These are phyloP conservation scores for Penicillium desertorum DNA, from an alignment of 495 filamentous ascomycete species.

Conservation along the genomic window DNA sequence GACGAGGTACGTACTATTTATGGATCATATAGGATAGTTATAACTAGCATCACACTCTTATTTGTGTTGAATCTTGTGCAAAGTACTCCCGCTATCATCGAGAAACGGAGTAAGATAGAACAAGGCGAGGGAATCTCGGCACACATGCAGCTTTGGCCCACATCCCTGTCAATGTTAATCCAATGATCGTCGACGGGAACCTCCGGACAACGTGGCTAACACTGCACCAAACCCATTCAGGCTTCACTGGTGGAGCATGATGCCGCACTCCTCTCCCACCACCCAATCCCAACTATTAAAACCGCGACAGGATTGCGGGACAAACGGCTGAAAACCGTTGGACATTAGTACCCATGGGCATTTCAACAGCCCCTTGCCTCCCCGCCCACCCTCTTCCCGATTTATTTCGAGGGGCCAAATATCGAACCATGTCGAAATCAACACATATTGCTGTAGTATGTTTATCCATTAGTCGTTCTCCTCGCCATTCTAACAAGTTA, in stretches of 20 bases:
- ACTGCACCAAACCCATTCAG: neutral
- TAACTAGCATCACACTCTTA: too few species aligned
- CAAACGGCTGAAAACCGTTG: neutral
- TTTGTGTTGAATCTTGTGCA: neutral
- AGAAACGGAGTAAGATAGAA: too few species aligned
- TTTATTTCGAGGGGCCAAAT: neutral
- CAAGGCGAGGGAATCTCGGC: neutral
- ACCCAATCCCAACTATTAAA: neutral
- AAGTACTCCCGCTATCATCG: too few species aligned
- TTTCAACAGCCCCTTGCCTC: neutral
- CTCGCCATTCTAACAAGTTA: neutral
- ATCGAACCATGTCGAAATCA: neutral
- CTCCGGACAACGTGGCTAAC: neutral
- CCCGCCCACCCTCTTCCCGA: neutral
- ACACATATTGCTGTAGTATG: neutral
- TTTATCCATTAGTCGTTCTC: neutral
- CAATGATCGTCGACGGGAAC: constrained; percentile 1
- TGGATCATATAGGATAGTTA: too few species aligned
- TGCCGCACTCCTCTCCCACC: neutral
- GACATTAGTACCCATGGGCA: neutral
- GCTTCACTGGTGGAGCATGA: neutral
- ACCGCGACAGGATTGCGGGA: neutral
- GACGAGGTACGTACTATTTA: too few species aligned
- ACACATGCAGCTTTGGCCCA: neutral
- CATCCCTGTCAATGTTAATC: neutral